Percentiles rank a stretch among this genome's conserved stretches.
phyloP scores from a whole-genome alignment of 108 stramenopile species.

The Aurantiochytrium sp. region DNA sequence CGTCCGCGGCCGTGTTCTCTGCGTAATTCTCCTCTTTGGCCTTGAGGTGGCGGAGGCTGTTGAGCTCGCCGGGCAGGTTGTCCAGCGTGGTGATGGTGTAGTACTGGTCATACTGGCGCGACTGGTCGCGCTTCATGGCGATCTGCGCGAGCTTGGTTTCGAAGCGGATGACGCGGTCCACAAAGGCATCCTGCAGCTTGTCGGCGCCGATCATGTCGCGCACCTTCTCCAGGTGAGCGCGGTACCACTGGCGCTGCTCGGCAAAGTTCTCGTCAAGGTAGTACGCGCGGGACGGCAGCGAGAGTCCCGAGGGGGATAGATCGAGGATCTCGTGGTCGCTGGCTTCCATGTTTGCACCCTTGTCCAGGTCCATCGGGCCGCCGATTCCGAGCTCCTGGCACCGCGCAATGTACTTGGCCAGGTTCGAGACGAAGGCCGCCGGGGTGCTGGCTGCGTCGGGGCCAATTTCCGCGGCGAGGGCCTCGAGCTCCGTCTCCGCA shows the following conservation, averaged over 20 bases:
- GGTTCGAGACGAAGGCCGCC: not conserved
- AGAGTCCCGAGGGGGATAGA: not conserved
- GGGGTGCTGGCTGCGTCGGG: not conserved
- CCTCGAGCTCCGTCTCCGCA: not conserved
- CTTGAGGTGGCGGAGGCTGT: not conserved
- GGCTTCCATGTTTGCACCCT: not conserved
- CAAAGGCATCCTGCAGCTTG: not conserved
- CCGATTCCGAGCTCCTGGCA: conserved; percentile 12
- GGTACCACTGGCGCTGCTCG: conserved; percentile 14
- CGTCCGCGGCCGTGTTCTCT: not conserved
- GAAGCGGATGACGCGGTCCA: conserved; percentile 5
- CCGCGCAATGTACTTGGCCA: conserved; percentile 2
- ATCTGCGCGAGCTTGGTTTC: conserved; percentile 26
- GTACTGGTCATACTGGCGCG: not conserved
- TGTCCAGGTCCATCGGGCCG: not conserved
- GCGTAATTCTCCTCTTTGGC: not conserved
- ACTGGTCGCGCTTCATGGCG: not conserved
- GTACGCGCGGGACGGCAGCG: not conserved
- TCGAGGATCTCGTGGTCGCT: not conserved
- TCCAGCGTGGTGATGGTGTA: conserved; percentile 17
- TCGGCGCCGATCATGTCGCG: not conserved
- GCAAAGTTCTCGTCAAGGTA: not conserved
- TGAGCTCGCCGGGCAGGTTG: not conserved
- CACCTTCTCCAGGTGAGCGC: not conserved
- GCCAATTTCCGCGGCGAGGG: not conserved